These are phyloP conservation scores for Chlamydomonas schloesseri DNA, from an alignment of 139 green algal genomes.

Conservation along the genomic window DNA sequence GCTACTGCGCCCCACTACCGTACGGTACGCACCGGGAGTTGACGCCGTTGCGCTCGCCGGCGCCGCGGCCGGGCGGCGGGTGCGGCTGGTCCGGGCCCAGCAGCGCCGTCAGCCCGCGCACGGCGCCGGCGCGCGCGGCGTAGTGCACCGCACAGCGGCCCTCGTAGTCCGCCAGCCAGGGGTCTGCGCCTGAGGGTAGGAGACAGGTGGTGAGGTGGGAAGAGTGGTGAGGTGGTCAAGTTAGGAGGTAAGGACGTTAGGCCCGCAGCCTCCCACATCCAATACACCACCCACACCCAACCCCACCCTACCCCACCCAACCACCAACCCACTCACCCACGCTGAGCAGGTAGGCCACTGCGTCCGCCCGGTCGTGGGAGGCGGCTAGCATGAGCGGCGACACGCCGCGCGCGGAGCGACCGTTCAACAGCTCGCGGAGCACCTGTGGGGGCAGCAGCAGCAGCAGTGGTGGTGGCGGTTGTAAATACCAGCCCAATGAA, in stretches of 20 bases:
- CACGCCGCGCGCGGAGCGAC: background rate
- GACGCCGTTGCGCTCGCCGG: too few relatives aligned
- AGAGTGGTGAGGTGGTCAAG: too few relatives aligned
- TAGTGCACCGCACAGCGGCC: constrained; percentile 26
- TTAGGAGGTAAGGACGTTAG: too few relatives aligned
- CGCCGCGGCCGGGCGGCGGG: too few relatives aligned
- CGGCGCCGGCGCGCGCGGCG: constrained; percentile 1
- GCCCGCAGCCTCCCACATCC: too few relatives aligned
- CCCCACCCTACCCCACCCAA: background rate
- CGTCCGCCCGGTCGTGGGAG: background rate
- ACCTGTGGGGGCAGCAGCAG: background rate
- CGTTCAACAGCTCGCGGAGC: constrained; percentile 5
- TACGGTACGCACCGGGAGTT: background rate
- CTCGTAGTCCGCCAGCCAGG: constrained; percentile 34
- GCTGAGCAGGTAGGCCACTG: constrained; percentile 30
- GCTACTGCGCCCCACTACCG: too few relatives aligned
- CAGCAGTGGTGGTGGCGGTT: background rate
- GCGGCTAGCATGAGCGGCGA: constrained; percentile 38
- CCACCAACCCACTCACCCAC: background rate
- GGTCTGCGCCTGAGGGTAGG: constrained; percentile 44
- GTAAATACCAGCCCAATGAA: too few relatives aligned
- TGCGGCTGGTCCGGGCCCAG: background rate
- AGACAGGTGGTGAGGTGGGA: too few relatives aligned
- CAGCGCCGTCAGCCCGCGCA: constrained; percentile 24
- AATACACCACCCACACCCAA: too few relatives aligned